Percentiles rank a stretch among this genome's conserved stretches.
phyloP scores from a whole-genome alignment of 2,329 filamentous ascomycete genomes.

The Paracorniculantispora psalliotae region DNA sequence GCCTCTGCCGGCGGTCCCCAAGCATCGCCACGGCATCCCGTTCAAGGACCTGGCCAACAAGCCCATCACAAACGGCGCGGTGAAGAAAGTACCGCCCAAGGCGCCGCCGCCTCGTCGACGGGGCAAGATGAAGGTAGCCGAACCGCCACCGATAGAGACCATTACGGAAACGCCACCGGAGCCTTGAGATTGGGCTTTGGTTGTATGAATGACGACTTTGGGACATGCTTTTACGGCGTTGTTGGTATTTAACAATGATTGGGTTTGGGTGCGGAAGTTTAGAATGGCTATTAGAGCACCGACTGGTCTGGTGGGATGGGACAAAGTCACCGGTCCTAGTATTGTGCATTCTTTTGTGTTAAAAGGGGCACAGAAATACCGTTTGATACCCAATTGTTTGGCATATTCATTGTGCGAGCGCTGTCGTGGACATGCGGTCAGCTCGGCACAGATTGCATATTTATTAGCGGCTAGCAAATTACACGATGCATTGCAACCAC shows the following conservation, averaged over 20 bases:
- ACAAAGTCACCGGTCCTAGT: background rate
- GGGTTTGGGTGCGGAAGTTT: background rate
- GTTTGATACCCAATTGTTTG: conserved; percentile 9
- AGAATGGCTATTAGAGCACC: background rate
- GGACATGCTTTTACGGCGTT: background rate
- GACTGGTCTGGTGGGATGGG: too few relatives aligned
- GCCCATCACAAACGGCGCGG: conserved; percentile 23
- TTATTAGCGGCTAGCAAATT: background rate
- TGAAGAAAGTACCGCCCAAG: conserved; percentile 41
- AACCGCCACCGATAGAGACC: conserved; percentile 26
- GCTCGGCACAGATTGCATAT: background rate
- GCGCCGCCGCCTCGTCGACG: conserved; percentile 42
- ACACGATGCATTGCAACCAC: background rate
- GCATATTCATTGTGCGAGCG: background rate
- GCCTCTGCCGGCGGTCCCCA: conserved; percentile 50
- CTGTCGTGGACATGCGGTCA: background rate
- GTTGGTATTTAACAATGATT: background rate
- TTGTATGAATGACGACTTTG: background rate
- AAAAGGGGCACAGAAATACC: background rate
- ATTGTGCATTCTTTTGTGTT: background rate
- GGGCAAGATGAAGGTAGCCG: conserved; percentile 36
- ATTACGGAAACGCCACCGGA: conserved; percentile 20
- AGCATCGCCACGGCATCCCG: conserved; percentile 50
- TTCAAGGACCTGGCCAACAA: conserved; percentile 30
- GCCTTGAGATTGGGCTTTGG: background rate